Evolutionary conservation across 768 basidiomycete species (phyloP).

Genomic region (Lactarius vividus): DNA sequence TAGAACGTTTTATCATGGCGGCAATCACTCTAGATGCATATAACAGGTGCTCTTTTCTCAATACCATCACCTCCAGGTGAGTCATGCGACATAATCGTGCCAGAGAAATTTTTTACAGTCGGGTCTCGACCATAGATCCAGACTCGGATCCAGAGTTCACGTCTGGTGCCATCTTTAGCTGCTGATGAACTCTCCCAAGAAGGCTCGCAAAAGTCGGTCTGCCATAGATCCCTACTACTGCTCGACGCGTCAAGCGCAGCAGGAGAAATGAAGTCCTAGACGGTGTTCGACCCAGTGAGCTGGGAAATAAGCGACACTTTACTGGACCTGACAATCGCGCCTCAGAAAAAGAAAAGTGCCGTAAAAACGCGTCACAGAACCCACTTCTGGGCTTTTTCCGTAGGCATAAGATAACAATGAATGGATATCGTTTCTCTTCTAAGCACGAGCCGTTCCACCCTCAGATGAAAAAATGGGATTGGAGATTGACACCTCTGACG

Average conservation of each 20-base stretch:
- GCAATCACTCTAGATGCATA: background rate
- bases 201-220: constrained; percentile 30
- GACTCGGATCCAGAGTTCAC: constrained; percentile 54
- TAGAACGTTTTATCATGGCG: background rate
- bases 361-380: constrained; percentile 26
- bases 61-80: constrained; percentile 40
- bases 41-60: constrained; percentile 28
- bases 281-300: constrained; percentile 15
- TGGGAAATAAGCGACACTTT: constrained; percentile 28
- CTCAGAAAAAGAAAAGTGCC: constrained; percentile 10
- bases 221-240: background rate
- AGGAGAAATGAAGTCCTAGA: constrained; percentile 6
- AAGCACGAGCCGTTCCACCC: background rate
- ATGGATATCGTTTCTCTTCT: constrained; percentile 7
- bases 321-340: background rate
- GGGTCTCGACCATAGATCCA: constrained; percentile 32
- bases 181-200: constrained; percentile 33
- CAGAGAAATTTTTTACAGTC: background rate
- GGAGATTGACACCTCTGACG: constrained; percentile 27
- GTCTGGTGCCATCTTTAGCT: constrained; percentile 39
- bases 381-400: constrained; percentile 32
- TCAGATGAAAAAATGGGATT: constrained; percentile 27
- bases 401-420: constrained; percentile 21
- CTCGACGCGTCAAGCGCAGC: constrained; percentile 7
- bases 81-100: background rate